phyloP scores from a whole-genome alignment of 139 green algal species.

The Micractinium sp. region DNA sequence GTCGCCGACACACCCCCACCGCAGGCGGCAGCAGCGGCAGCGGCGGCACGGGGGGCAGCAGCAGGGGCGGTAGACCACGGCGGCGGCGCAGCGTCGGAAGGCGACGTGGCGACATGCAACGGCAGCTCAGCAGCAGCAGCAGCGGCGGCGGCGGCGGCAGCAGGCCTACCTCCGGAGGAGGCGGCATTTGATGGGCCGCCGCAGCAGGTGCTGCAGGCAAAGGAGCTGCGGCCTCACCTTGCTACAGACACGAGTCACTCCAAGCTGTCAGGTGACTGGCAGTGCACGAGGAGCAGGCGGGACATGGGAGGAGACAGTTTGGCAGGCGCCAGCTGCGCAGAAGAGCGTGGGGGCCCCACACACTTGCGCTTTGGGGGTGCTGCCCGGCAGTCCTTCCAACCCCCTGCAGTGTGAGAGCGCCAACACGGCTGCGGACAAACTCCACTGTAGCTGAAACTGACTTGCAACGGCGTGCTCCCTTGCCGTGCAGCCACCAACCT shows the following conservation, averaged over 20 bases:
- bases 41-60: not conserved
- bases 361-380: too few species aligned
- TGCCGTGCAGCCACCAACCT: constrained; percentile 78
- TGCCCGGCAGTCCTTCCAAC: too few species aligned
- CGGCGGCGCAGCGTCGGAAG: not conserved
- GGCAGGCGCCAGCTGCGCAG: too few species aligned
- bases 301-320: too few species aligned
- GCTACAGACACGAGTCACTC: constrained; percentile 19
- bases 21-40: not conserved
- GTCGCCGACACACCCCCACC: not conserved
- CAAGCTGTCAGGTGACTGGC: constrained; percentile 25
- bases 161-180: not conserved
- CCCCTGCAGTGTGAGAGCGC: too few species aligned
- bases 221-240: constrained; percentile 26
- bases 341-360: too few species aligned
- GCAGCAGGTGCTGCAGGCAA: not conserved
- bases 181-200: not conserved
- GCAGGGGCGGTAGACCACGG: not conserved
- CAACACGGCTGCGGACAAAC: too few species aligned
- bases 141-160: not conserved
- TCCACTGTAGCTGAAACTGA: not conserved
- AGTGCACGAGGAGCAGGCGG: not conserved
- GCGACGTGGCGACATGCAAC: not conserved
- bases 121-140: not conserved
- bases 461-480: not conserved